Conservation (phyloP, 2,329 filamentous ascomycete genomes). For the Dendrostoma leiphaemia region DNA sequence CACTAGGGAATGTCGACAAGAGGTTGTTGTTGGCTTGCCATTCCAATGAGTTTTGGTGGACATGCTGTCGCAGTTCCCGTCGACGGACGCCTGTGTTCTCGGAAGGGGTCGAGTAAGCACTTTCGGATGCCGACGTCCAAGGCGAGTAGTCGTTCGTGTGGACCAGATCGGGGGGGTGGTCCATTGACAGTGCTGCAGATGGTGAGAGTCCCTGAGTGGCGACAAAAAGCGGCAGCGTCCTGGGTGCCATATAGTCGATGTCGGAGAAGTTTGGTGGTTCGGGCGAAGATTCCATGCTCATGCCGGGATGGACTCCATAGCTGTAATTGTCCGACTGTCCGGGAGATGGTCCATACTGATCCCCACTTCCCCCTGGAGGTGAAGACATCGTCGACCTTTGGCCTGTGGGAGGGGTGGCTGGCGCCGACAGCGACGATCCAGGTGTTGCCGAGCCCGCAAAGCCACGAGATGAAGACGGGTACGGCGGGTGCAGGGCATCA, state of each 20-base stretch:
- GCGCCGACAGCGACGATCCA: constrained; percentile 21
- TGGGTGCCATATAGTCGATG: constrained; percentile 5
- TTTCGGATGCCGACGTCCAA: constrained; percentile 45
- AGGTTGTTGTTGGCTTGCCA: constrained; percentile 29
- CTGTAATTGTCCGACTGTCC: neutral
- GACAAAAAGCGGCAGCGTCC: constrained; percentile 1
- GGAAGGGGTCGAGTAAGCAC: constrained; percentile 46
- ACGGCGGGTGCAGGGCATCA: constrained; percentile 5
- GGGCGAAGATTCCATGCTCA: constrained; percentile 11
- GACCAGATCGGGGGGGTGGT: constrained; percentile 25
- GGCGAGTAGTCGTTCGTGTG: constrained; percentile 35
- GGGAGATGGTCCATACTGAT: constrained; percentile 5
- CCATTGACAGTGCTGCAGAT: constrained; percentile 21
- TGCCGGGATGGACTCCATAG: neutral
- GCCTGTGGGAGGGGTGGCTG: constrained; percentile 17
- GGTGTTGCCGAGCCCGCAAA: constrained; percentile 18
- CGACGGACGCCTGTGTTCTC: constrained; percentile 34
- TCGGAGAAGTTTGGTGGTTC: neutral
- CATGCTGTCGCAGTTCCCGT: constrained; percentile 23
- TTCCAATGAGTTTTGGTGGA: constrained; percentile 26
- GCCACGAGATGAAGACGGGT: constrained; percentile 15
- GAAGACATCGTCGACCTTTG: constrained; percentile 12
- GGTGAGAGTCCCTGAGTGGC: constrained; percentile 26
- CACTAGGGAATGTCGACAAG: constrained; percentile 25
- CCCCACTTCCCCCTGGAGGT: neutral